A percentile compares a stretch with the other conserved stretches of the same genome.
Evolutionary conservation across 345 rosid genomes (phyloP).

Genomic region (Boechera retrofracta): DNA sequence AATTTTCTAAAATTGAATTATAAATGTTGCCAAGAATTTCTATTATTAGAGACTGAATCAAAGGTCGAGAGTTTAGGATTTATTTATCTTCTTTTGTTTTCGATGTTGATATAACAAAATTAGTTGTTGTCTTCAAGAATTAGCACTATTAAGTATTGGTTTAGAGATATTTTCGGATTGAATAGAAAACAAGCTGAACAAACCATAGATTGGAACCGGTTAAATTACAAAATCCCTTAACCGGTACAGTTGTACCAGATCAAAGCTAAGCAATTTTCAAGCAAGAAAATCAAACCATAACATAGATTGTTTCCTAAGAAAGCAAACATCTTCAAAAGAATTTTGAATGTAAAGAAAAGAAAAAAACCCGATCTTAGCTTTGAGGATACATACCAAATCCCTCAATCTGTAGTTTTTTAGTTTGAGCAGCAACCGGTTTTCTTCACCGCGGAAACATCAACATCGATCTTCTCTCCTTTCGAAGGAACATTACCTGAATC

Average conservation of each 20-base stretch:
- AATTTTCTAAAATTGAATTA: conserved; percentile 25
- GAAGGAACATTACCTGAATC: conserved; percentile 63
- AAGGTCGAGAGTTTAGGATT: conserved; percentile 11
- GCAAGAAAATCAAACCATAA: conserved; percentile 25
- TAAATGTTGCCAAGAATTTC: neutral
- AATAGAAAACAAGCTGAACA: conserved; percentile 16
- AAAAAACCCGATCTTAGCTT: neutral
- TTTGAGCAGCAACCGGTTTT: conserved; percentile 88
- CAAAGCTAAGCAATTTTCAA: conserved; percentile 28
- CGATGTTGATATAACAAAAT: neutral
- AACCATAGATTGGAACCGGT: conserved; percentile 32
- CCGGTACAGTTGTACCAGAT: conserved; percentile 31
- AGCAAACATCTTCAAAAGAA: conserved; percentile 30
- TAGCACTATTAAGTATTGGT: conserved; percentile 17
- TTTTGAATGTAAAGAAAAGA: neutral
- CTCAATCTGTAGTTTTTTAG: conserved; percentile 43
- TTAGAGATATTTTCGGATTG: conserved; percentile 30
- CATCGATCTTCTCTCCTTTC: conserved; percentile 87
- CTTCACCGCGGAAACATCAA: conserved; percentile 94
- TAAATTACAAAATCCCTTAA: conserved; percentile 35
- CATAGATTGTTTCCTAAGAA: conserved; percentile 25
- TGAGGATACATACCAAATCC: conserved; percentile 18
- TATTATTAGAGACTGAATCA: conserved; percentile 8
- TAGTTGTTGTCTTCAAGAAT: conserved; percentile 3
- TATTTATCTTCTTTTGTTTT: neutral